Base-by-base conservation (phyloP, 2,329 filamentous ascomycete genomes). In the Zasmidium cellare region DNA sequence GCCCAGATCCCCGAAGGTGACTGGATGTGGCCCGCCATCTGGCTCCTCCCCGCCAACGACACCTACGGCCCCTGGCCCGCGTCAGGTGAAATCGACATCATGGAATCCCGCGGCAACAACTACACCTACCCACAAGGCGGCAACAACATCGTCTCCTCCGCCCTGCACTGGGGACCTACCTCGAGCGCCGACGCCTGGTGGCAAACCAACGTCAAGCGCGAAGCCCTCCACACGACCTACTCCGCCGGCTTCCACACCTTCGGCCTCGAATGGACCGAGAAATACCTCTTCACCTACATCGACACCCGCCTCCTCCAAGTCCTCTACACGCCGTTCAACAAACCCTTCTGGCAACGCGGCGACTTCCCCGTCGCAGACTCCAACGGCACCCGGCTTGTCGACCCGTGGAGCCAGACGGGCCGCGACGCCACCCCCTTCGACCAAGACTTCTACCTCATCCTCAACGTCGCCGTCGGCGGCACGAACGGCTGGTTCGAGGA, bases 11-110 rank as follows among this genome's bases (percentile, higher is more conserved):
- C 91, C 3, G 74, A 79, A 49, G 91, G 91, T 54, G 90, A 94
- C 76, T 94, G 91, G 91, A 81, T 96, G 11, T 94, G 91, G 91
- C 91, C 91, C 1, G 90, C 90, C n/a, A 93, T 96, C 68, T 92
- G 89, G 89, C 90, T 96, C 88, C 80, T 94, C 79, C 91, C 91
- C 1, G 85, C 84, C 48, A 79, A 87, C 46, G 80, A 86, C 54
- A 86, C 79, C 0, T 96, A 94, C 71, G 91, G 91, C 1, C 68
- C 81, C 1, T 96, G 91, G 91, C 91, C 91, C 1, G 76, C 79
- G 7, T 92, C 89, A 9, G 91, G 91, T 47, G 90, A 94, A 75
- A 94, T 96, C 52, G 91, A 96, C 71, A 90, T 96, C 55, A 78
- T 86, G 69, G 90, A 94, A 75, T 86, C 86, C 24, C 88, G 91